phyloP scores from a whole-genome alignment of 1,284 basidiomycete genomes.

The Rhodotorula sp. region DNA sequence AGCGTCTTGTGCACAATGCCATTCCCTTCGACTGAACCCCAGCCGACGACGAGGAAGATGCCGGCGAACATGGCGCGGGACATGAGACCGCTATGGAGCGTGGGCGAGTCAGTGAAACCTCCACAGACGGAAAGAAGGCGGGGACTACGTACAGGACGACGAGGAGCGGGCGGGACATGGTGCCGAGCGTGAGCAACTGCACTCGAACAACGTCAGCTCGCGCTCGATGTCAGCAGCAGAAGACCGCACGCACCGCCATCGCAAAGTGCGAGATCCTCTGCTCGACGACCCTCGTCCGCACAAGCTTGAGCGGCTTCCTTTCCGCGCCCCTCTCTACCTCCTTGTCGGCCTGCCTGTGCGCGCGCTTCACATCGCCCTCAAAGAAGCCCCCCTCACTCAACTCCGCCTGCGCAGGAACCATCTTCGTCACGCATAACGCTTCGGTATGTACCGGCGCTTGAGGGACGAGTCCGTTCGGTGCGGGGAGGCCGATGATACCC shows the following conservation, averaged over 20 bases:
- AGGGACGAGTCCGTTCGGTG: slow-evolving; percentile 92
- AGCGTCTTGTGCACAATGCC: slow-evolving; percentile 80
- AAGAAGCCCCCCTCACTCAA: slow-evolving; percentile 34
- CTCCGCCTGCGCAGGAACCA: slow-evolving; percentile 32
- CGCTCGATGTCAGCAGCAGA: too few relatives aligned
- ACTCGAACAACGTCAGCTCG: background rate
- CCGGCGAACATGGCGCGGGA: slow-evolving; percentile 43
- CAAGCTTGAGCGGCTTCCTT: slow-evolving; percentile 54
- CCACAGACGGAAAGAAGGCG: slow-evolving; percentile 48
- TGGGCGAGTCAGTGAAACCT: slow-evolving; percentile 53
- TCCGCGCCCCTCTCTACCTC: slow-evolving; percentile 30
- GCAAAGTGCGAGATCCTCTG: slow-evolving; percentile 83
- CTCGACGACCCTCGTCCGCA: slow-evolving; percentile 76
- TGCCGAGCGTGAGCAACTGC: slow-evolving; percentile 52
- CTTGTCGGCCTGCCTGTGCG: slow-evolving; percentile 21
- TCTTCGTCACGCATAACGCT: slow-evolving; percentile 73
- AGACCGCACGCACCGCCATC: slow-evolving; percentile 72
- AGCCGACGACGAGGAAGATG: slow-evolving; percentile 37
- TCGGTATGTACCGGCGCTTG: slow-evolving; percentile 94
- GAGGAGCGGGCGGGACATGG: slow-evolving; percentile 77
- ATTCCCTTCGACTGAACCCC: slow-evolving; percentile 61
- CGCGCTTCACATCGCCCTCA: slow-evolving; percentile 27
- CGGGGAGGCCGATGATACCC: slow-evolving; percentile 83
- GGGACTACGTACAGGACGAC: slow-evolving; percentile 68
- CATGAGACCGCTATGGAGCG: slow-evolving; percentile 58